Evolutionary conservation across 2,329 filamentous ascomycete species (phyloP).

Genomic region (Exophiala sp.): DNA sequence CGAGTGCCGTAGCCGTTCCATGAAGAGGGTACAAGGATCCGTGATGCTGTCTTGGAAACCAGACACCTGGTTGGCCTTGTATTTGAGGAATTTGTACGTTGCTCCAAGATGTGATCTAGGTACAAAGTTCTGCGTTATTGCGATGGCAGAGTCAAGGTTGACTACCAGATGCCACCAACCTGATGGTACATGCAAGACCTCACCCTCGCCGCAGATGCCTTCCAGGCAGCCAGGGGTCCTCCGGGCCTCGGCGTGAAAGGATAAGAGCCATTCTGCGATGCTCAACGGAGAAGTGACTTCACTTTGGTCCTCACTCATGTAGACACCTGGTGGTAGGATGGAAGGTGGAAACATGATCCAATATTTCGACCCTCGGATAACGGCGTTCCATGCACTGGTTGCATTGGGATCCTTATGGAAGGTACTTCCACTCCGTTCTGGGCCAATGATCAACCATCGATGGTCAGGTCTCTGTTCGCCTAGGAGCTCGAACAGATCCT

Average conservation of each 20-base stretch:
- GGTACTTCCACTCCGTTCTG: slow-evolving; percentile 79
- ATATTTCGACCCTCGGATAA: slow-evolving; percentile 84
- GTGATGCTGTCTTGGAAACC: slow-evolving; percentile 69
- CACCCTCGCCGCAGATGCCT: slow-evolving; percentile 75
- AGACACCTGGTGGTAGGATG: slow-evolving; percentile 68
- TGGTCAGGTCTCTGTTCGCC: slow-evolving; percentile 74
- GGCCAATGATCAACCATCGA: slow-evolving; percentile 88
- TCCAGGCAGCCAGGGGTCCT: slow-evolving; percentile 70
- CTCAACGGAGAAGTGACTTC: slow-evolving; percentile 91
- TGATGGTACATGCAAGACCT: slow-evolving; percentile 85
- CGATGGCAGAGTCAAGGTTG: slow-evolving; percentile 77
- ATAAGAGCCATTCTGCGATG: slow-evolving; percentile 92
- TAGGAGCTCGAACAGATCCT: slow-evolving; percentile 76
- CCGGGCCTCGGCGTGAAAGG: slow-evolving; percentile 80
- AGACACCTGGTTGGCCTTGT: slow-evolving; percentile 79
- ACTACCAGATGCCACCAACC: slow-evolving; percentile 98
- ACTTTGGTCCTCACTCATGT: slow-evolving; percentile 78
- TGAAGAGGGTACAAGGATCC: slow-evolving; percentile 70
- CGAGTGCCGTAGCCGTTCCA: slow-evolving; percentile 56
- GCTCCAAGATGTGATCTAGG: slow-evolving; percentile 66
- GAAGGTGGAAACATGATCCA: slow-evolving; percentile 94
- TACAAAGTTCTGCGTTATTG: slow-evolving; percentile 93
- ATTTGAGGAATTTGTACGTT: slow-evolving; percentile 71
- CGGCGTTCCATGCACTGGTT: slow-evolving; percentile 83
- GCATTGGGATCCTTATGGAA: slow-evolving; percentile 81